Percentiles rank a stretch among this genome's conserved stretches.
Conservation (phyloP, 805 yeast species). For the Debaryomyces prosopidis region DNA sequence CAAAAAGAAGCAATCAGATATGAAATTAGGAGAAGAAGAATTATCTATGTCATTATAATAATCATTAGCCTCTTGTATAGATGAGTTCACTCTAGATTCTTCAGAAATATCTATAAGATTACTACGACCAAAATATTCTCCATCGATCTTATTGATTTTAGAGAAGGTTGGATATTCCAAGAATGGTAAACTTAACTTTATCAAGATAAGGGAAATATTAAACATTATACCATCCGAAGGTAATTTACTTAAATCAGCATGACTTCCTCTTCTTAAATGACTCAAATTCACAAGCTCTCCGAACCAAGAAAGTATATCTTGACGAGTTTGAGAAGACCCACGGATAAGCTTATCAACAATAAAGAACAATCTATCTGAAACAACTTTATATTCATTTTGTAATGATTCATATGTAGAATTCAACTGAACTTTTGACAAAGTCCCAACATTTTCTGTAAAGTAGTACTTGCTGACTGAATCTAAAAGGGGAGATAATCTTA, state of each 20-base stretch:
- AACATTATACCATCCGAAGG: slow-evolving; percentile 82
- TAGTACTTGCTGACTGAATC: slow-evolving; percentile 48
- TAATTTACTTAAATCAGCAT: slow-evolving; percentile 63
- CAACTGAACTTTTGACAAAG: slow-evolving; percentile 36
- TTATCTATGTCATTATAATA: slow-evolving; percentile 46
- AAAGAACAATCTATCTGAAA: slow-evolving; percentile 63
- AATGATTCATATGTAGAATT: slow-evolving; percentile 56
- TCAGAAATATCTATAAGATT: slow-evolving; percentile 65
- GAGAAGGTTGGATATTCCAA: slow-evolving; percentile 58
- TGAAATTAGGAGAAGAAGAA: slow-evolving; percentile 59
- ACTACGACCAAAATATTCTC: slow-evolving; percentile 59
- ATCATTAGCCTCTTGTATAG: slow-evolving; percentile 65
- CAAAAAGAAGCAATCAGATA: slow-evolving; percentile 86
- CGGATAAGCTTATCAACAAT: slow-evolving; percentile 75
- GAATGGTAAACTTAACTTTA: slow-evolving; percentile 81
- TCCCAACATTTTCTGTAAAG: slow-evolving; percentile 31
- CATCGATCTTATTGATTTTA: slow-evolving; percentile 77
- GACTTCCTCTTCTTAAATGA: slow-evolving; percentile 85
- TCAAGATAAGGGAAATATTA: slow-evolving; percentile 66
- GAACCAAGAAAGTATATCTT: slow-evolving; percentile 64
- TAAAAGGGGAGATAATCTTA: slow-evolving; percentile 72
- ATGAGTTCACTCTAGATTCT: slow-evolving; percentile 82
- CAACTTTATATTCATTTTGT: slow-evolving; percentile 61
- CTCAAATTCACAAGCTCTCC: slow-evolving; percentile 75
- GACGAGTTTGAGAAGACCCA: slow-evolving; percentile 66